A percentile compares a stretch with the other conserved stretches of the same genome.
These are phyloP conservation scores for Acorus calamus DNA, from an alignment of 106 monocot species.

Conservation along the genomic window DNA sequence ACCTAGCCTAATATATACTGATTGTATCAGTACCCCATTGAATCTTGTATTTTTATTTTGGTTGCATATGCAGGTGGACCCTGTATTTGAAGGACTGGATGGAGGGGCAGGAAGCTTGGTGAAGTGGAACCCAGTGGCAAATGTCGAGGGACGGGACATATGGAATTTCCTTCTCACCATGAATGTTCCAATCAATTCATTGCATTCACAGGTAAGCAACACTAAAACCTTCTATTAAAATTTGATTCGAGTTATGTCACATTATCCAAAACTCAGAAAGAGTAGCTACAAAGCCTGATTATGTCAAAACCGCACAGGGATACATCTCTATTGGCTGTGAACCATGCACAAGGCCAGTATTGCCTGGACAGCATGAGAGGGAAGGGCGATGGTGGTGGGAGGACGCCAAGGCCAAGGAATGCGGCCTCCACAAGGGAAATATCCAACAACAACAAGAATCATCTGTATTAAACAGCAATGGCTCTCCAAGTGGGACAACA, in stretches of 20 bases:
- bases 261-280: too few relatives aligned
- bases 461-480: constrained; percentile 15
- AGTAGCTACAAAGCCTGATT: too few relatives aligned
- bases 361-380: constrained; percentile 96
- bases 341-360: constrained; percentile 85
- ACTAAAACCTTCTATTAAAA: not conserved
- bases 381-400: constrained; percentile 99
- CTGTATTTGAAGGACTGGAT: constrained; percentile 71
- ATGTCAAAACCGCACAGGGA: constrained; percentile 21
- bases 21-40: too few relatives aligned
- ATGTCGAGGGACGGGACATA: constrained; percentile 64
- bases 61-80: constrained; percentile 54
- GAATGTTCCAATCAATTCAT: constrained; percentile 71
- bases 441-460: constrained; percentile 25
- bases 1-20: too few relatives aligned
- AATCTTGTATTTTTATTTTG: not conserved
- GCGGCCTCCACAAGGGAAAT: constrained; percentile 95
- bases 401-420: constrained; percentile 93
- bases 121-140: constrained; percentile 93
- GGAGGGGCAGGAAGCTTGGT: constrained; percentile 86
- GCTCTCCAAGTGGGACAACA: not conserved
- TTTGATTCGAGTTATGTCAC: too few relatives aligned
- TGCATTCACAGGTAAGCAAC: constrained; percentile 57
- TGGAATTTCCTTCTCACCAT: constrained; percentile 91
- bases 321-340: constrained; percentile 94